A percentile compares a stretch with the other conserved stretches of the same genome.
phyloP scores from a whole-genome alignment of 192 early-diverging fungal species.

The Geranomyces michiganensis region DNA sequence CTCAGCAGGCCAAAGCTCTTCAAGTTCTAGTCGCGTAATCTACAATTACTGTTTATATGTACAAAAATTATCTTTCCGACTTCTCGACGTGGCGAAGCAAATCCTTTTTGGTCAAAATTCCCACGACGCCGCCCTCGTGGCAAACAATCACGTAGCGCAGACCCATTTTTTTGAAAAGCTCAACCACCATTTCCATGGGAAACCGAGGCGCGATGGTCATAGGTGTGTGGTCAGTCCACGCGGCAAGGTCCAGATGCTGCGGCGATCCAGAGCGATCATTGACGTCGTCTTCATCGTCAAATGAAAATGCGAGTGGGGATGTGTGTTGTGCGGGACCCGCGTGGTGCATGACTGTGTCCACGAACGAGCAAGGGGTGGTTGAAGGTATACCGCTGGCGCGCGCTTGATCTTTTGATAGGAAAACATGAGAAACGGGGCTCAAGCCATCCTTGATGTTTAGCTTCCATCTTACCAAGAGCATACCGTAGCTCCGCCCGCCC shows the following conservation, averaged over 20 bases:
- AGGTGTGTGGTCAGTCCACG: conserved; percentile 55
- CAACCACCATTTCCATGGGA: conserved; percentile 49
- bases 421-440: neutral
- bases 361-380: conserved; percentile 1
- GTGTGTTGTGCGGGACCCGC: neutral
- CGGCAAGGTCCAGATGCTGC: conserved; percentile 44
- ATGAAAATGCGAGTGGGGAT: too few relatives aligned
- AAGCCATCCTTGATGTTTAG: neutral
- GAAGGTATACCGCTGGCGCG: conserved; percentile 6
- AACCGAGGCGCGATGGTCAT: conserved; percentile 46
- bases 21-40: too few relatives aligned
- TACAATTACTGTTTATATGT: too few relatives aligned
- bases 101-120: conserved; percentile 53
- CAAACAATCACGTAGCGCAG: conserved; percentile 47
- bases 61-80: neutral
- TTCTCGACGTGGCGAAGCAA: conserved; percentile 41
- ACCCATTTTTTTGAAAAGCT: conserved; percentile 61
- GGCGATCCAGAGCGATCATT: too few relatives aligned
- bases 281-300: too few relatives aligned
- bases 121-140: conserved; percentile 35
- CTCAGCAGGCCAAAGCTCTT: too few relatives aligned
- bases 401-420: conserved; percentile 15
- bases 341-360: neutral
- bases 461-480: conserved; percentile 47
- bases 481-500: conserved; percentile 79